These are phyloP conservation scores for Crithidia mellificae DNA, from an alignment of 208 protist species.

Conservation along the genomic window DNA sequence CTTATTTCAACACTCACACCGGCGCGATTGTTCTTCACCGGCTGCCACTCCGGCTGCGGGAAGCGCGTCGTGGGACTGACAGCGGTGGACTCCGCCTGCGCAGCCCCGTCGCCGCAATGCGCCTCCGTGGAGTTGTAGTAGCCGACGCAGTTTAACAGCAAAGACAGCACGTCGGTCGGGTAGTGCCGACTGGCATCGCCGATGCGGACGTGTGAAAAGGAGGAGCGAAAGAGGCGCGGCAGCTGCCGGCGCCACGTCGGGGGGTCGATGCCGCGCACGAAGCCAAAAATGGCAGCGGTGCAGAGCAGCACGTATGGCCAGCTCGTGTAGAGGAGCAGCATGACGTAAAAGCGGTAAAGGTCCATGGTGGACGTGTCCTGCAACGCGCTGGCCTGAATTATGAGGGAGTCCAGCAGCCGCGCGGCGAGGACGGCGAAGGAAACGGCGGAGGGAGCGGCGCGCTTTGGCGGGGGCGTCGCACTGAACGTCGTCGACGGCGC, in stretches of 20 bases:
- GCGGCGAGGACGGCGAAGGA: constrained; percentile 21
- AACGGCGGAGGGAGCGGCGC: neutral
- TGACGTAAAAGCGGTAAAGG: constrained; percentile 78
- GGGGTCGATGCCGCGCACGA: constrained; percentile 63
- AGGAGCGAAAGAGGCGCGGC: constrained; percentile 77
- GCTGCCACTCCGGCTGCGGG: constrained; percentile 6
- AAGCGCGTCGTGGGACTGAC: neutral
- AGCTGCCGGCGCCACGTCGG: constrained; percentile 60
- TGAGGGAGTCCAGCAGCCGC: constrained; percentile 68
- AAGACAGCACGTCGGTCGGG: constrained; percentile 81
- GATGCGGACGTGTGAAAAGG: constrained; percentile 77
- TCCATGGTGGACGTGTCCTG: constrained; percentile 73
- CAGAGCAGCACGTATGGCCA: constrained; percentile 84
- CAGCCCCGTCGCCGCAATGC: too few species aligned
- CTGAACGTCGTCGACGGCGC: too few species aligned
- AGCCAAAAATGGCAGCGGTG: constrained; percentile 74
- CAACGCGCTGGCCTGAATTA: constrained; percentile 62
- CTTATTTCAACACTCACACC: neutral
- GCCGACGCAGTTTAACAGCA: constrained; percentile 75
- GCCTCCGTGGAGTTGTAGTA: constrained; percentile 39
- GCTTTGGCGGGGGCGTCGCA: too few species aligned
- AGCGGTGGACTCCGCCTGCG: too few species aligned
- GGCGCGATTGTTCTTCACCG: neutral
- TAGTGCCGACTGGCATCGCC: constrained; percentile 29
- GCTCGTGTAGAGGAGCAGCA: constrained; percentile 63